These are phyloP conservation scores for Cyphellophora attinorum DNA, from an alignment of 2,329 filamentous ascomycete genomes.

Conservation along the genomic window DNA sequence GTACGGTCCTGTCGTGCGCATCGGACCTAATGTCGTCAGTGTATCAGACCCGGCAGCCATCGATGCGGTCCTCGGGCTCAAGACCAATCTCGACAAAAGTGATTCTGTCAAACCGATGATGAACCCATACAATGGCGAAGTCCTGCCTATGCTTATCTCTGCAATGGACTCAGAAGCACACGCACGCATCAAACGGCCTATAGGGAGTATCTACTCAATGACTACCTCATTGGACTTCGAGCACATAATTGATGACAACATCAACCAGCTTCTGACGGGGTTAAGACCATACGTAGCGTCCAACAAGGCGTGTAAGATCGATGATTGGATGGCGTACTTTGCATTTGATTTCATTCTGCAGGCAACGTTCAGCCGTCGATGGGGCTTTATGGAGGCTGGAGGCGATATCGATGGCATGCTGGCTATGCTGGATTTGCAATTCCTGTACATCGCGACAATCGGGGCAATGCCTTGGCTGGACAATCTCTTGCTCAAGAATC, in stretches of 20 bases:
- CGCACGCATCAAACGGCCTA: constrained; percentile 60
- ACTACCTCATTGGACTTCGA: constrained; percentile 32
- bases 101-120: constrained; percentile 5
- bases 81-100: constrained; percentile 7
- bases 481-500: constrained; percentile 62
- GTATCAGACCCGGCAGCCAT: constrained; percentile 18
- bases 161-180: constrained; percentile 67
- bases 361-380: constrained; percentile 22
- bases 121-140: constrained; percentile 43
- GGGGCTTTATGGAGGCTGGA: constrained; percentile 22
- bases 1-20: constrained; percentile 19
- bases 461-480: constrained; percentile 69
- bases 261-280: constrained; percentile 60
- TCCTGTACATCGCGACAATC: constrained; percentile 25
- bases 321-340: constrained; percentile 29
- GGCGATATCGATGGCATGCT: constrained; percentile 17
- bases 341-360: constrained; percentile 25
- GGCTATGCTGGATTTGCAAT: neutral
- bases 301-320: constrained; percentile 20
- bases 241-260: constrained; percentile 67
- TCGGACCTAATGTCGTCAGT: constrained; percentile 20
- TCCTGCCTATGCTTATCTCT: constrained; percentile 65
- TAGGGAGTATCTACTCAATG: constrained; percentile 56
- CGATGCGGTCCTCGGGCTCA: constrained; percentile 14
- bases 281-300: constrained; percentile 47